Evolutionary conservation across 192 early-diverging fungal genomes (phyloP).

Genomic region (Tieghemiomyces parasiticus): DNA sequence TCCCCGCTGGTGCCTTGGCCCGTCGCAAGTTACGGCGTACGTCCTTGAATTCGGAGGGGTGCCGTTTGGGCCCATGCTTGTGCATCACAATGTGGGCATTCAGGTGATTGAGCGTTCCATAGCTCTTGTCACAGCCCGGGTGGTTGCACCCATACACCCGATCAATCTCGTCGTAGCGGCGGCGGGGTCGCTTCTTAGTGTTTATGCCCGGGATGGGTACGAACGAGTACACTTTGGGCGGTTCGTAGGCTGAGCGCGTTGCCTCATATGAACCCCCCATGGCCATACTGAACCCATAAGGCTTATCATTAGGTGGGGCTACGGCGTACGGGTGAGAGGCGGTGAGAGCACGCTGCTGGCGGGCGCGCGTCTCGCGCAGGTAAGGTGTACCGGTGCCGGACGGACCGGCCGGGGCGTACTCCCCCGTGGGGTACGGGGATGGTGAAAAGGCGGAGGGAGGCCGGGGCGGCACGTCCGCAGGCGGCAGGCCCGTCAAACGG

Average conservation of each 20-base stretch:
- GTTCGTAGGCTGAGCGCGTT: not conserved
- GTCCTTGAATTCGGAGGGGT: slow-evolving; percentile 21
- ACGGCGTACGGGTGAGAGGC: no score
- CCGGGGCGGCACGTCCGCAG: no score
- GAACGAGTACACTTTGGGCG: not conserved
- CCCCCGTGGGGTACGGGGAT: no score
- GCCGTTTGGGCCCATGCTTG: slow-evolving; percentile 42
- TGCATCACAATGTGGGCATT: slow-evolving; percentile 57
- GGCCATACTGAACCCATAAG: no score
- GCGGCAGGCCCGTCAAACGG: no score
- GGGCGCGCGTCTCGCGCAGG: no score
- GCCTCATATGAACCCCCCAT: no score
- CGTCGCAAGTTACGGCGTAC: not conserved
- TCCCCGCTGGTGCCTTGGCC: not conserved
- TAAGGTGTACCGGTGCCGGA: no score
- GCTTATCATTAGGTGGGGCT: no score
- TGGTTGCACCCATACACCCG: slow-evolving; percentile 42
- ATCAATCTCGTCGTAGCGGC: slow-evolving; percentile 49
- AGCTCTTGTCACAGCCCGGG: slow-evolving; percentile 37
- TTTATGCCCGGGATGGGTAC: slow-evolving; percentile 2
- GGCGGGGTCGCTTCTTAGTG: slow-evolving; percentile 35
- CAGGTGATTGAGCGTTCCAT: slow-evolving; percentile 49
- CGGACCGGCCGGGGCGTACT: no score
- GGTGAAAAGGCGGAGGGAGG: no score
- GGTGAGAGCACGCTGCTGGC: no score